Evolutionary conservation across 257 asterid genomes (phyloP).

Genomic region (Solanum clarkiae): DNA sequence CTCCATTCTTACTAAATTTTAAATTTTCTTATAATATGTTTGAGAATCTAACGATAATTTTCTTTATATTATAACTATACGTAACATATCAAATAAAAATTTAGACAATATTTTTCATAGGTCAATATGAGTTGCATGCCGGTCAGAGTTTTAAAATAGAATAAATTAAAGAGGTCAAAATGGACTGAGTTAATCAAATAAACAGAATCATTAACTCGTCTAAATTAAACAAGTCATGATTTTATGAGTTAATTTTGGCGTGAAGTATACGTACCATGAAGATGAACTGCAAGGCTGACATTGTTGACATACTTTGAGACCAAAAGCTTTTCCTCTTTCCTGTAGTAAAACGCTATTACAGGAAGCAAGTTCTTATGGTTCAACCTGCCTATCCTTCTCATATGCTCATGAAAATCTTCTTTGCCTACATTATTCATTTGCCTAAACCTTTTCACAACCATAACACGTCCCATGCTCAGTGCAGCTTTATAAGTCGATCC

Average conservation of each 20-base stretch:
- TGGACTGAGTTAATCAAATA: neutral
- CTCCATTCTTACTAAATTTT: too few species aligned
- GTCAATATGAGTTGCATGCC: neutral
- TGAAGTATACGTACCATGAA: constrained; percentile 39
- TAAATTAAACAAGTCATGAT: too few species aligned
- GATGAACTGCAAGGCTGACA: constrained; percentile 68
- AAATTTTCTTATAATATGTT: too few species aligned
- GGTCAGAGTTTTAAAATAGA: too few species aligned
- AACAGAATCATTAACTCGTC: too few species aligned
- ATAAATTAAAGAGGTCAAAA: too few species aligned
- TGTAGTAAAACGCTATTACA: constrained; percentile 56
- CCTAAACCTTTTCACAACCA: constrained; percentile 81
- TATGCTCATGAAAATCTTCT: constrained; percentile 78
- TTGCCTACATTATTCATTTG: constrained; percentile 70
- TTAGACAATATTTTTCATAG: too few species aligned
- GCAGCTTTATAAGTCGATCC: constrained; percentile 83
- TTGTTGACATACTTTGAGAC: constrained; percentile 42
- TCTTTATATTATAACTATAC: too few species aligned
- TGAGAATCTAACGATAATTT: too few species aligned
- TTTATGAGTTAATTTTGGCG: too few species aligned
- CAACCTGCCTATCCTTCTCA: constrained; percentile 75
- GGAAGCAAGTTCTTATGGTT: constrained; percentile 60
- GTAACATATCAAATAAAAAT: too few species aligned
- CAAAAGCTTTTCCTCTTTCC: constrained; percentile 91
- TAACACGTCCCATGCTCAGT: constrained; percentile 15